Percentiles rank a stretch among this genome's conserved stretches.
Evolutionary conservation across 2,329 filamentous ascomycete genomes (phyloP).

Genomic region (Pseudogymnoascus sp.): DNA sequence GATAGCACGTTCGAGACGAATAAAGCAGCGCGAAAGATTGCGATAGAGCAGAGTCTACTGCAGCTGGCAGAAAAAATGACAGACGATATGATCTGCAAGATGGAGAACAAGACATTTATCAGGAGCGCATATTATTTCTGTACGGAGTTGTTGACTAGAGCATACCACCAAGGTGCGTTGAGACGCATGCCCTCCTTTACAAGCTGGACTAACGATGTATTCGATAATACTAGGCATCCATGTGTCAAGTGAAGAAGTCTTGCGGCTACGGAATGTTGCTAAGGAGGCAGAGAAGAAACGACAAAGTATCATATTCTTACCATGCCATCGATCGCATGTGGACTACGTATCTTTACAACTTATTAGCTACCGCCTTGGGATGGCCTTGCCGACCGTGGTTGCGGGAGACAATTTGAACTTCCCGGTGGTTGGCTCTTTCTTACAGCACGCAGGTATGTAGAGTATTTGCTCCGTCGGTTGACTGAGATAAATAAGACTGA

Average conservation of each 20-base stretch:
- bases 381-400: constrained; percentile 84
- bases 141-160: constrained; percentile 82
- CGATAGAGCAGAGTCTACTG: constrained; percentile 65
- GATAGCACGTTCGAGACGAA: constrained; percentile 48
- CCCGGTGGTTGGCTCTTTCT: constrained; percentile 77
- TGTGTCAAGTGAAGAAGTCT: constrained; percentile 87
- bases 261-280: constrained; percentile 74
- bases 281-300: constrained; percentile 77
- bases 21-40: constrained; percentile 47
- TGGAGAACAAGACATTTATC: constrained; percentile 92
- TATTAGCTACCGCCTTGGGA: constrained; percentile 87
- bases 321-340: constrained; percentile 89
- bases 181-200: background rate
- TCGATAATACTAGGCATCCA: constrained; percentile 56
- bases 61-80: constrained; percentile 82
- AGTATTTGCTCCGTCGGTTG: background rate
- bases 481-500: constrained; percentile 3
- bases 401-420: constrained; percentile 96
- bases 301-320: constrained; percentile 92
- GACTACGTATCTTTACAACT: constrained; percentile 94
- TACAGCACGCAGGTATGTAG: constrained; percentile 73
- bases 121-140: constrained; percentile 82
- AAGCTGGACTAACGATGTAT: background rate
- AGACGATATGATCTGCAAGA: constrained; percentile 97
- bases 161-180: constrained; percentile 76